Percentiles rank a stretch among this genome's conserved stretches.
Conservation (phyloP, 2,329 filamentous ascomycete genomes). For the Neofusicoccum cordaticola region DNA sequence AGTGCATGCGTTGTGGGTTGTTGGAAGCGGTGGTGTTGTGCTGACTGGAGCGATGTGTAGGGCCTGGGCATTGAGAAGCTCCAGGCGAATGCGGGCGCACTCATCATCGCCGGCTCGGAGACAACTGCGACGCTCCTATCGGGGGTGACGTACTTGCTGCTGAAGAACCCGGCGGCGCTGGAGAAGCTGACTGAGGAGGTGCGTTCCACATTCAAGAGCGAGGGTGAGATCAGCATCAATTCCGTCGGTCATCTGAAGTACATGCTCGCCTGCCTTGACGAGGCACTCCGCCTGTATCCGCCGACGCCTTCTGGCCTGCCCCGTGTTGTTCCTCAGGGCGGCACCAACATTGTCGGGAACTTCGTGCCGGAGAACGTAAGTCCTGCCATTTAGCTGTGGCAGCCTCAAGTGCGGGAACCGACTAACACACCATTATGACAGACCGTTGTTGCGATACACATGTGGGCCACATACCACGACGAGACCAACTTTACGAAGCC, state of each 20-base stretch:
- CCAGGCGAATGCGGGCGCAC: conserved; percentile 16
- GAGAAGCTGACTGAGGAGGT: conserved; percentile 28
- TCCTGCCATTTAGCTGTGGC: background rate
- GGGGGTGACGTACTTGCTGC: conserved; percentile 30
- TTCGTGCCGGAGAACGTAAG: conserved; percentile 29
- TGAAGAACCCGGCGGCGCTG: conserved; percentile 27
- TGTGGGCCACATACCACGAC: conserved; percentile 30
- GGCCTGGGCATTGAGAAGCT: background rate
- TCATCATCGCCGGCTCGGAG: conserved; percentile 32
- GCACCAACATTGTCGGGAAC: conserved; percentile 36
- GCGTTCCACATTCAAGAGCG: conserved; percentile 25
- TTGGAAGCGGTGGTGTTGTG: too few relatives aligned
- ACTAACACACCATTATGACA: conserved; percentile 11
- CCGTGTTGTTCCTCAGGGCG: conserved; percentile 34
- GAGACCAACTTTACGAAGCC: conserved; percentile 32
- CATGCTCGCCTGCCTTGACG: conserved; percentile 46
- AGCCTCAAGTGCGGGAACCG: background rate
- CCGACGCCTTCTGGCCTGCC: conserved; percentile 43
- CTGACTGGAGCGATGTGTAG: background rate
- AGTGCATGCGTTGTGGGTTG: background rate
- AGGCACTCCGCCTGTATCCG: conserved; percentile 47
- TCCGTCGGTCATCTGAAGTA: conserved; percentile 34
- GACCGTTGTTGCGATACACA: conserved; percentile 28
- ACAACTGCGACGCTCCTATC: conserved; percentile 34
- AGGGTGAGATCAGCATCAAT: conserved; percentile 34